These are phyloP conservation scores for Paraconiothyrium sp. DNA, from an alignment of 2,329 filamentous ascomycete species.

Conservation along the genomic window DNA sequence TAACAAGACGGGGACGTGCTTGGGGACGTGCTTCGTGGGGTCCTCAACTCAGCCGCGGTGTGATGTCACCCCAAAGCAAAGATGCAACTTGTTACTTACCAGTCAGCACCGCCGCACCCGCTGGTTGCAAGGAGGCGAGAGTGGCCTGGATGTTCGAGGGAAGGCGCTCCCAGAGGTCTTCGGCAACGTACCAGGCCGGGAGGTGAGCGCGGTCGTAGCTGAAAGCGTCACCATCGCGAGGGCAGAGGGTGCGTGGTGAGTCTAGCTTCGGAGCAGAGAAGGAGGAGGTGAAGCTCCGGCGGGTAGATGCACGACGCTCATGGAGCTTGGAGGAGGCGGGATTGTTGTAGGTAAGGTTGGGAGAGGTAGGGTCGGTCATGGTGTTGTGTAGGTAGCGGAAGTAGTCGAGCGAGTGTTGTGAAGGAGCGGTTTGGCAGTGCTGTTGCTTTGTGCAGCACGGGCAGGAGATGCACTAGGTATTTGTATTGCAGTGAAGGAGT, in stretches of 20 bases:
- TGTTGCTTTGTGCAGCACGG: slow-evolving; percentile 9
- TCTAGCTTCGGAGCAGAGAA: slow-evolving; percentile 34
- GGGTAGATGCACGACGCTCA: slow-evolving; percentile 38
- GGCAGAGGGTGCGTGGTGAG: slow-evolving; percentile 42
- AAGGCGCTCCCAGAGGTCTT: slow-evolving; percentile 49
- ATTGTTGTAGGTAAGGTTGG: slow-evolving; percentile 34
- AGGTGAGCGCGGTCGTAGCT: slow-evolving; percentile 51
- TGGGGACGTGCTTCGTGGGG: slow-evolving; percentile 15
- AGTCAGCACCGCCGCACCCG: slow-evolving; percentile 57
- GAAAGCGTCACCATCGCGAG: slow-evolving; percentile 50
- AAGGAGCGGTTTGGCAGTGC: neutral
- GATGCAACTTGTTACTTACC: slow-evolving; percentile 38
- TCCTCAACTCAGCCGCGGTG: slow-evolving; percentile 18
- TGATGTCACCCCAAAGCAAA: slow-evolving; percentile 23
- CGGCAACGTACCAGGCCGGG: slow-evolving; percentile 49
- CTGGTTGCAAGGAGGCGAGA: slow-evolving; percentile 51
- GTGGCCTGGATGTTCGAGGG: slow-evolving; percentile 45
- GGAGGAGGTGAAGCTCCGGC: slow-evolving; percentile 37
- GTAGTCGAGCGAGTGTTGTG: slow-evolving; percentile 10
- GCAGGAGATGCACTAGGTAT: slow-evolving; percentile 7
- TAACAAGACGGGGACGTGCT: neutral
- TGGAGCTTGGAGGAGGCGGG: slow-evolving; percentile 27
- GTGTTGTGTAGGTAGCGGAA: slow-evolving; percentile 17
- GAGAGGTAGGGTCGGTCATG: slow-evolving; percentile 34
- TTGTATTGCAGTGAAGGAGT: slow-evolving; percentile 7